Conservation (phyloP, 768 basidiomycete genomes). For the Lactifluus piperatus region DNA sequence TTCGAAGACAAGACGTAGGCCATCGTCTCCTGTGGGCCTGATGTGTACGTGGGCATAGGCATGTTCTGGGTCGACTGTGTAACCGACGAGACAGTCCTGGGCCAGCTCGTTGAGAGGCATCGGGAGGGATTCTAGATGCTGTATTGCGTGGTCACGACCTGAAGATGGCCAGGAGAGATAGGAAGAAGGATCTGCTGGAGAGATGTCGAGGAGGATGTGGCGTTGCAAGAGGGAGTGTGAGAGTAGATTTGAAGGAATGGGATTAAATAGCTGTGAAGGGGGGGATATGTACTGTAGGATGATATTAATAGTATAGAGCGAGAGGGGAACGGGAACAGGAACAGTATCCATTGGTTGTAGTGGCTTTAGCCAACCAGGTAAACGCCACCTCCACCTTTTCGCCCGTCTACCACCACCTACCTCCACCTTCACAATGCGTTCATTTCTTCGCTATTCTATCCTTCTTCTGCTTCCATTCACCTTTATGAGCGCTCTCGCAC, state of each 20-base stretch:
- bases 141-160: conserved; percentile 29
- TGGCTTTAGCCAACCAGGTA: no score
- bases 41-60: conserved; percentile 26
- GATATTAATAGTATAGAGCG: conserved; percentile 34
- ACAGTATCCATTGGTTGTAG: conserved; percentile 31
- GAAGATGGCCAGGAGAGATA: conserved; percentile 65
- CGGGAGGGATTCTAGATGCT: conserved; percentile 37
- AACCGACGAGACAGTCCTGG: conserved; percentile 36
- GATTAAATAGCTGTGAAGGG: conserved; percentile 37
- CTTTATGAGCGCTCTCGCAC: conserved; percentile 25
- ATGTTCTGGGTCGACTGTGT: conserved; percentile 23
- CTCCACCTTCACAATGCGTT: neutral
- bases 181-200: conserved; percentile 38
- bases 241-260: conserved; percentile 52
- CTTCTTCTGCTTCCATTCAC: conserved; percentile 29
- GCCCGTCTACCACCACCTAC: neutral
- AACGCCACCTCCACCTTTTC: no score
- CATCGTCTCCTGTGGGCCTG: conserved; percentile 28
- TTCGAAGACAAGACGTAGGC: conserved; percentile 56
- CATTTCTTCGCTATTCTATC: conserved; percentile 19
- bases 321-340: conserved; percentile 27
- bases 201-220: conserved; percentile 53
- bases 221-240: conserved; percentile 52
- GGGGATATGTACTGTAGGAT: conserved; percentile 52
- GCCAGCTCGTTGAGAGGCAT: conserved; percentile 29